phyloP scores from a whole-genome alignment of 257 asterid genomes.

The Plantago ovata region DNA sequence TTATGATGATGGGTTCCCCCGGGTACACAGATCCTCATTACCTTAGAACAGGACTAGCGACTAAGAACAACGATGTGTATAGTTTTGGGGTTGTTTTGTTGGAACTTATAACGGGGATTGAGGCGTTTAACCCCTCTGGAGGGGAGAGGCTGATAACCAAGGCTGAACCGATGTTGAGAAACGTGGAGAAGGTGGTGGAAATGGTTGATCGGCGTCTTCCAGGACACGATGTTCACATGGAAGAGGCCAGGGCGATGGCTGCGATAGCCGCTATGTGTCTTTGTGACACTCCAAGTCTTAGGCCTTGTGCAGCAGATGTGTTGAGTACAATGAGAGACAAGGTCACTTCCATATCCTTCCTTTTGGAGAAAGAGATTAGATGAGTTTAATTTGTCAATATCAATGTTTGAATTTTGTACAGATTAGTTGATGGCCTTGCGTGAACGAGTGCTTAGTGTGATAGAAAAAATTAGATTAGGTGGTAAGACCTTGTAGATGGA shows the following conservation, averaged over 20 bases:
- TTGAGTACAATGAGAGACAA: conserved; percentile 17
- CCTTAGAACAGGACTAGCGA: conserved; percentile 54
- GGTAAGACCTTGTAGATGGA: too few relatives aligned
- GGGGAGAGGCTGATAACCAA: conserved; percentile 44
- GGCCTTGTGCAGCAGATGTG: conserved; percentile 26
- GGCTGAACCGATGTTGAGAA: conserved; percentile 38
- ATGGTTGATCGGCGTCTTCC: conserved; percentile 51
- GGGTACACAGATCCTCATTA: conserved; percentile 78
- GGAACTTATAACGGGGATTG: conserved; percentile 66
- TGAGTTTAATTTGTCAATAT: background rate
- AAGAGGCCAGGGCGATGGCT: conserved; percentile 31
- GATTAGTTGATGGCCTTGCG: background rate
- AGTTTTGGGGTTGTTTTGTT: conserved; percentile 57
- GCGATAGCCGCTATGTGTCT: conserved; percentile 22
- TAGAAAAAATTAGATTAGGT: too few relatives aligned
- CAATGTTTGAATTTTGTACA: background rate
- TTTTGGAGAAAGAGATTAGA: conserved; percentile 8
- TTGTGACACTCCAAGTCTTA: conserved; percentile 13
- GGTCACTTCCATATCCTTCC: conserved; percentile 9
- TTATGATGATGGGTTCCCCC: conserved; percentile 59
- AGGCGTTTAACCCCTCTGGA: conserved; percentile 35
- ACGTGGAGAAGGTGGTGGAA: conserved; percentile 35
- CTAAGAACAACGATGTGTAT: conserved; percentile 63
- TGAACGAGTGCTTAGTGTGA: background rate
- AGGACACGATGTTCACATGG: conserved; percentile 30